Evolutionary conservation across 495 filamentous ascomycete genomes (phyloP), one percentile per base, ranked within the genome.

Genomic region (Penicillium pancosmium): DNA sequence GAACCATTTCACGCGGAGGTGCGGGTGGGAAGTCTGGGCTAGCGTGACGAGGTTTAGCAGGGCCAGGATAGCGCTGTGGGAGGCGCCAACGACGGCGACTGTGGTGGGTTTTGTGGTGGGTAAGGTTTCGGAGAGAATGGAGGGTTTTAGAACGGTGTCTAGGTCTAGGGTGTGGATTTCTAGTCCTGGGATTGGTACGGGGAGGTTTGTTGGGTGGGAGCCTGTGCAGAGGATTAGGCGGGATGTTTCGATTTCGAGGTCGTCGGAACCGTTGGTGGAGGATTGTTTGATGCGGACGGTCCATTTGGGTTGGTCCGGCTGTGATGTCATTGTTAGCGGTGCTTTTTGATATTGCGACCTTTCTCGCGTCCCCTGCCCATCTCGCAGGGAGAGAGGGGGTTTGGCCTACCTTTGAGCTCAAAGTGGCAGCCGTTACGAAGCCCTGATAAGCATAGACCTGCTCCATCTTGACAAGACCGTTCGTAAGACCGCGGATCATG

Each of bases 31-130:
- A 21, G 72, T 64, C 44, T 67, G 65, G 15, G 80, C 80, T 12
- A 87, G 74, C 11, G 78, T 70, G 65, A 82, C 70, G 27, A 87
- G 73, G 68, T 87, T 87, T 52, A 84, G 76, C 19, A 87, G 77
- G 25, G 83, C 84, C 6, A 86, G 77, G 21, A 87, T 82, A 35
- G 84, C 84, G 56, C 81, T 84, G 69, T 86, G 84, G 7, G 83
- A 86, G 34, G 84, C 83, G 19, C 84, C 84, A 16, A 87, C 73
- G 25, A 87, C 82, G 19, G 75, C 82, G 38, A 86, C 63, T 19
- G 78, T 81, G 13, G 66, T 53, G 2, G 75, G 65, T 13, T 49
- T 54, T 33, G 70, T 48, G 4, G 60, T 59, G n/a, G 80, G 73
- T 3, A 86, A 70, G 21, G 63, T 55, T 12, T 69, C 57, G 21